phyloP scores from a whole-genome alignment of 108 stramenopile genomes.

The Epipyxis sp. region DNA sequence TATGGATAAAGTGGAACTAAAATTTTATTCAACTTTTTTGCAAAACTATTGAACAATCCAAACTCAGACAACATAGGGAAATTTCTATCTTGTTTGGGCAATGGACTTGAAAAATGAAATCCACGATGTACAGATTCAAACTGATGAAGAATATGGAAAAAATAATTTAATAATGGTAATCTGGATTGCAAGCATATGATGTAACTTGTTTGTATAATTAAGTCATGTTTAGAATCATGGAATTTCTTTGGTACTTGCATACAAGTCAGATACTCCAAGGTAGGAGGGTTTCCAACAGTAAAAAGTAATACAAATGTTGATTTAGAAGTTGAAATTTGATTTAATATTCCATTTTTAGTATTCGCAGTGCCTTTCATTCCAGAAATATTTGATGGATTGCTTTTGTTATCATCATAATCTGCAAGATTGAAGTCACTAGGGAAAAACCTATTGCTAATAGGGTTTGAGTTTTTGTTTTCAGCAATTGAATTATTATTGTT shows the following conservation, averaged over 20 bases:
- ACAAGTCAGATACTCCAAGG: neutral
- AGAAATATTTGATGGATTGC: neutral
- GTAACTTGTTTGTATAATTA: neutral
- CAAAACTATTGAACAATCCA: neutral
- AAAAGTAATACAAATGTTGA: neutral
- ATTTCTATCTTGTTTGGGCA: neutral
- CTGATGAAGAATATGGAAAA: neutral
- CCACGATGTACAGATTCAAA: neutral
- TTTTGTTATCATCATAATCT: neutral
- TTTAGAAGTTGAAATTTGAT: neutral
- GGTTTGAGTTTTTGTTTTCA: neutral
- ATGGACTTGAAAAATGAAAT: neutral
- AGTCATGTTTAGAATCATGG: neutral
- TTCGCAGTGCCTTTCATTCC: neutral
- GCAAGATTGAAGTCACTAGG: neutral
- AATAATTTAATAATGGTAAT: neutral
- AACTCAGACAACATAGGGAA: neutral
- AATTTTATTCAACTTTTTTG: neutral
- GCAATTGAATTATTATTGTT: neutral
- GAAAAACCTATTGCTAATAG: slow-evolving; percentile 1
- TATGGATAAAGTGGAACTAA: neutral
- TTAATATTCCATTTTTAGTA: neutral
- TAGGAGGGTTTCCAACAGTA: neutral
- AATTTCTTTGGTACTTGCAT: neutral
- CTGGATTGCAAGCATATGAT: neutral